Base-by-base conservation (phyloP, 1,139 yeast genomes). In the Kodamaea fungicola region DNA sequence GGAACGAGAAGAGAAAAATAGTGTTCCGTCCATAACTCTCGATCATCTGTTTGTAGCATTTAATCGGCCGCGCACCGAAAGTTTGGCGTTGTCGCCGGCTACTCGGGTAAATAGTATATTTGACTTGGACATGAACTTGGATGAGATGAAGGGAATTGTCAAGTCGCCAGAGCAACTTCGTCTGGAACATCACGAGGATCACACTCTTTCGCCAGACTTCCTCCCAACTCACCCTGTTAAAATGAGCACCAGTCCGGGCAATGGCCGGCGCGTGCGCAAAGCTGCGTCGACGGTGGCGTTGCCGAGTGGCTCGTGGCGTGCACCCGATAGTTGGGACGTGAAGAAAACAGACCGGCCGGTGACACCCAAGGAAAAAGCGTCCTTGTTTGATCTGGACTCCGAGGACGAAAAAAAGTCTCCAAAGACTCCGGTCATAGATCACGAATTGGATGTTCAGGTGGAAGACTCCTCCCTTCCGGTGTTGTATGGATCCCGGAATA, bases 311-410 rank as follows among this genome's bases (percentile, higher is more conserved):
- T 40, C 38, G 2, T 78, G 92, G 92, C 69, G 68, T 27, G 85
- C 92, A 1, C 92, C 92, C 0, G 90, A 83, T 51, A 78, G 84
- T 52, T 83, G 92, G 92, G 90, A 82, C 46, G 87, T 83, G 7
- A 80, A 77, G n/a, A 23, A 45, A 16, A 62, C 63, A 4, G 71
- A 53, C 12, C 46, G 35, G 13, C 5, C 29, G 9, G 29, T 10
- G 8, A 8, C 12, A 3, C 29, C 29, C 12, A 27, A 27, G 7
- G 29, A 27, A 9, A 27, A 27, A 8, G 25, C 37, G 7, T 24
- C 52, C 5, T 41, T 47, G 28, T 45, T 46, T 28, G 62, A 52
- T 27, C 53, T 59, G 4, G 61, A 54, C 24, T 26, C 32, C 12
- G 50, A 46, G 9, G 29, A 27, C 7, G 29, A 27, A 27, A 32